phyloP scores from a whole-genome alignment of 2,329 filamentous ascomycete species.

The Fusarium xyrophilum region DNA sequence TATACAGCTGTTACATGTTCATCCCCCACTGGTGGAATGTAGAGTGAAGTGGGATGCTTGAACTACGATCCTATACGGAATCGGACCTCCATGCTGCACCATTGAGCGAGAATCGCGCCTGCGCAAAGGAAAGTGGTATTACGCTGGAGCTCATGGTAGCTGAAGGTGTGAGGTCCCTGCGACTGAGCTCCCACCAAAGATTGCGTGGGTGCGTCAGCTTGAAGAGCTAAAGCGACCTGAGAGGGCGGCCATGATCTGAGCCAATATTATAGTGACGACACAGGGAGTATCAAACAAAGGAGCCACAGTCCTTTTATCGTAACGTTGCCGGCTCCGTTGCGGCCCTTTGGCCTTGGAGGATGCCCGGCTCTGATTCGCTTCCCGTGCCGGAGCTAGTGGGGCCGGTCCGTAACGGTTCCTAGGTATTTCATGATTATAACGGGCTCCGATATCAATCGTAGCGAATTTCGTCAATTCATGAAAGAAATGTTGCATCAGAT shows the following conservation, averaged over 20 bases:
- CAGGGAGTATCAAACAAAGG: conserved; percentile 5
- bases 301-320: conserved; percentile 15
- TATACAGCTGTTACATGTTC: conserved; percentile 26
- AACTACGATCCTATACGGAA: conserved; percentile 7
- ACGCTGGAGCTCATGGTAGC: conserved; percentile 5
- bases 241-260: conserved; percentile 16
- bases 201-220: conserved; percentile 22
- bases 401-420: conserved; percentile 14
- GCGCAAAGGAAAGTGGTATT: conserved; percentile 15
- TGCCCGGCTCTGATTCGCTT: conserved; percentile 8
- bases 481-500: neutral
- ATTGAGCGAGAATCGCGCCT: conserved; percentile 18
- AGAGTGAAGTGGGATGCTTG: conserved; percentile 12
- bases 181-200: conserved; percentile 4
- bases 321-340: conserved; percentile 9
- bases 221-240: conserved; percentile 26
- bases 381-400: conserved; percentile 23
- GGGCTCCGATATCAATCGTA: neutral
- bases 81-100: neutral
- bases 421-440: neutral
- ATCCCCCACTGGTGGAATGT: conserved; percentile 30
- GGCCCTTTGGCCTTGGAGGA: conserved; percentile 1
- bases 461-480: neutral
- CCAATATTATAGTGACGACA: conserved; percentile 28
- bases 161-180: conserved; percentile 8